phyloP scores from a whole-genome alignment of 2,329 filamentous ascomycete genomes.

The Arthrinium puccinioides region DNA sequence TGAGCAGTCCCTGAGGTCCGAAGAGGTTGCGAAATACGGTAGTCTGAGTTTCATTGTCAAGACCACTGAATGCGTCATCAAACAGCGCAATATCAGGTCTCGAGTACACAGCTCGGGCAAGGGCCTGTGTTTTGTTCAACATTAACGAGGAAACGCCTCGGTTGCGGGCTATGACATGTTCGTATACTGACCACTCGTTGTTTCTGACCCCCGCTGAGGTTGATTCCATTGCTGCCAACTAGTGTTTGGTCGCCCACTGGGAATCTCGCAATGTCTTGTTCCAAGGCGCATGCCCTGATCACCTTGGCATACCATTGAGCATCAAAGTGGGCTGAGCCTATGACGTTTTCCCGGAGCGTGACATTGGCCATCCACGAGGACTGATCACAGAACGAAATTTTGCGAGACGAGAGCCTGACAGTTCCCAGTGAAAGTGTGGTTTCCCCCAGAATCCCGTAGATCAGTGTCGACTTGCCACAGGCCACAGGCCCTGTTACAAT shows the following conservation, averaged over 20 bases:
- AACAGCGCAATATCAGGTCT: conserved; percentile 46
- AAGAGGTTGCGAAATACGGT: conserved; percentile 41
- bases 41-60: conserved; percentile 55
- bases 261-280: conserved; percentile 1
- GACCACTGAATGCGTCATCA: conserved; percentile 65
- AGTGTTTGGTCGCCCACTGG: not conserved
- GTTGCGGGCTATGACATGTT: not conserved
- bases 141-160: too few relatives aligned
- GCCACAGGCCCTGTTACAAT: conserved; percentile 1
- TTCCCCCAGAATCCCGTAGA: conserved; percentile 1
- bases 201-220: not conserved
- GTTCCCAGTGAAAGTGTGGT: not conserved
- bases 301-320: not conserved
- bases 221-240: not conserved
- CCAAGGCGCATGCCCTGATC: conserved; percentile 1
- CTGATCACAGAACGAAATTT: conserved; percentile 1
- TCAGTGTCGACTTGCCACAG: conserved; percentile 1
- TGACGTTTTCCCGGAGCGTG: not conserved
- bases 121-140: too few relatives aligned
- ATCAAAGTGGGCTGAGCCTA: not conserved
- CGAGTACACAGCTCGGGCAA: conserved; percentile 1
- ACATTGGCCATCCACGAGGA: conserved; percentile 1
- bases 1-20: not conserved
- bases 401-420: not conserved
- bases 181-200: conserved; percentile 2